Evolutionary conservation across 371 early-diverging fungal species (phyloP), one percentile per base, ranked within the genome.

Genomic region (Gilbertella persicaria): DNA sequence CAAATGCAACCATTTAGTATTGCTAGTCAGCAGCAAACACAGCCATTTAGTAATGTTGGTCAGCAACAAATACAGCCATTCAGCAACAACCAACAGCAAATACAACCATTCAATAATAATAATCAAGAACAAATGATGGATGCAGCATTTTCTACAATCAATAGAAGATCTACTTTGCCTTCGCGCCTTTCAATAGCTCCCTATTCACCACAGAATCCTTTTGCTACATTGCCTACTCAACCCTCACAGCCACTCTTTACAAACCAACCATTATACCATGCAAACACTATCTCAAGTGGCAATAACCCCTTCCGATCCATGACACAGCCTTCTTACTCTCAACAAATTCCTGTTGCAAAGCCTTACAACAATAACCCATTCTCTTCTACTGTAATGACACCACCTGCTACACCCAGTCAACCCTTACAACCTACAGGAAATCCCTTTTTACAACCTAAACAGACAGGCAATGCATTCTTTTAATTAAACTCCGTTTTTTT

Each of bases 241-340:
- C 20, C 30, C 12, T 23, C 19, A 17, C 25, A 8, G 8, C 8
- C 25, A 17, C 42, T 14, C 6, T 23, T 24, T 25, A 26, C n/a
- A 21, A 12, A 14, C 21, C 23, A 33, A 7, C 21, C 52, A 30
- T 40, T 50, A 17, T 29, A 30, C 10, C 21, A 24, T 35, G 43
- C 25, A 7, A 36, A 13, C 28, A 14, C 9, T 5, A 19, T 35
- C 14, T 19, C 33, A 24, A 29, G 29, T 25, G 25, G 16, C n/a
- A 36, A 28, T 46, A 54, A 54, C 25, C 54, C 54, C 2, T 54
- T 54, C 23, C 37, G 54, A 23, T 29, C 46, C 14, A 26, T 53
- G 38, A 39, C 21, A 8, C 13, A 19, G 19, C 24, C 8, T 12
- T 42, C 25, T 14, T 19, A 43, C 12, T 25, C 20, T 4, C 48